A percentile compares a stretch with the other conserved stretches of the same genome.
phyloP scores from a whole-genome alignment of 164 flowering plant species.

The Vitis vinifera region DNA sequence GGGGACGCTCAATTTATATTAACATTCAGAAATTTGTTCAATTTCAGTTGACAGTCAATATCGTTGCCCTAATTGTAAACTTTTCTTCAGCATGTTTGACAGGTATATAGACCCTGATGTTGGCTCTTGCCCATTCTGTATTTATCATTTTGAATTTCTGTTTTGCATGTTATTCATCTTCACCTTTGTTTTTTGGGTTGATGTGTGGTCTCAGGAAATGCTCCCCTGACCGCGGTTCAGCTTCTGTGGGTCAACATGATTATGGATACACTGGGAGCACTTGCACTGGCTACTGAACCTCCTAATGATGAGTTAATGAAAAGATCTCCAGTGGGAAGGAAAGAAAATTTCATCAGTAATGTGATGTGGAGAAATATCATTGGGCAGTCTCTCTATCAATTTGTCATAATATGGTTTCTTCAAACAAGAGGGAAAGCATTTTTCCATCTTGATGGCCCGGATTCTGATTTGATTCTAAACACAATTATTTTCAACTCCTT shows the following conservation, averaged over 20 bases:
- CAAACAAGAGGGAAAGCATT: constrained; percentile 66
- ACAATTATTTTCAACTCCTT: constrained; percentile 88
- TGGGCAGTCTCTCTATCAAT: constrained; percentile 87
- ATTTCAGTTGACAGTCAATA: constrained; percentile 91
- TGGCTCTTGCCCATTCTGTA: neutral
- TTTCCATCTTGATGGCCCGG: constrained; percentile 64
- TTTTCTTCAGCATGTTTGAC: constrained; percentile 93
- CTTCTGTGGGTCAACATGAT: constrained; percentile 98
- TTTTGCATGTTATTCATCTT: neutral
- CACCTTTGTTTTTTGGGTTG: constrained; percentile 6
- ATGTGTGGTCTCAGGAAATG: constrained; percentile 52
- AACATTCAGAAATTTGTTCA: constrained; percentile 95
- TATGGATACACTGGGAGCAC: constrained; percentile 97
- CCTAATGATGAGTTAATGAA: constrained; percentile 85
- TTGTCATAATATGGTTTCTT: constrained; percentile 77
- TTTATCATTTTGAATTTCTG: neutral
- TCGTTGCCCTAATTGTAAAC: constrained; percentile 87
- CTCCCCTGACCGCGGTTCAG: constrained; percentile 95
- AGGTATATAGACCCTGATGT: constrained; percentile 35
- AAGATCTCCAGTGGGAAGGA: constrained; percentile 84
- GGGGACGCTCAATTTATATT: constrained; percentile 93
- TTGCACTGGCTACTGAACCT: constrained; percentile 94
- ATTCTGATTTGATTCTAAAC: constrained; percentile 69
- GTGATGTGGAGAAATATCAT: constrained; percentile 96
- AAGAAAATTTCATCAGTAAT: constrained; percentile 84